These are phyloP conservation scores for Backusella liffmaniae DNA, from an alignment of 192 early-diverging fungal species.

Conservation along the genomic window DNA sequence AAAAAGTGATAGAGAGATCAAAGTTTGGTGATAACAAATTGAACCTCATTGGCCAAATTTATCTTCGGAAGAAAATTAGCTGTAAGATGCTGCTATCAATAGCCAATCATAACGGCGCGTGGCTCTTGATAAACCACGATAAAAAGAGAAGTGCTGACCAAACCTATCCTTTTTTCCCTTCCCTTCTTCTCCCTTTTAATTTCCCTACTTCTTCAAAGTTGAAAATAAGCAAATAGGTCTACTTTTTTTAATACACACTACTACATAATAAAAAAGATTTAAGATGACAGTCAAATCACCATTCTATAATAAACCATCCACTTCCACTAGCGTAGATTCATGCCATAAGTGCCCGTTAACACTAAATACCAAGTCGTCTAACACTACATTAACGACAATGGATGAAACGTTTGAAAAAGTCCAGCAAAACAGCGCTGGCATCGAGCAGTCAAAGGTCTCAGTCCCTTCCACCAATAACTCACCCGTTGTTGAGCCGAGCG, in stretches of 20 bases:
- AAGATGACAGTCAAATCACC: conserved; percentile 34
- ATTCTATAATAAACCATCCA: conserved; percentile 41
- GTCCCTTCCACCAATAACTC: conserved; percentile 31
- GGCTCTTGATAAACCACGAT: neutral
- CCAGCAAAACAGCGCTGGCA: conserved; percentile 25
- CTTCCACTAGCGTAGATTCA: conserved; percentile 37
- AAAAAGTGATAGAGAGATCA: conserved; percentile 2
- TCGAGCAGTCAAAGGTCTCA: conserved; percentile 24
- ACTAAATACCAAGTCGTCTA: neutral
- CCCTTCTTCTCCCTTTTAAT: neutral
- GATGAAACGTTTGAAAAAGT: conserved; percentile 22
- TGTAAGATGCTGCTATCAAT: conserved; percentile 6
- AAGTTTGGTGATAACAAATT: neutral
- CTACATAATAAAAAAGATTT: neutral
- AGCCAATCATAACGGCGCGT: neutral
- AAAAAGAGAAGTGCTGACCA: neutral
- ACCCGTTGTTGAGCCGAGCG: conserved; percentile 33
- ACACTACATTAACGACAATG: neutral
- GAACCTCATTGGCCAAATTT: conserved; percentile 1
- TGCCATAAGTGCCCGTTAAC: conserved; percentile 36
- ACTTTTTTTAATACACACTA: neutral
- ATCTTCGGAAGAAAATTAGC: conserved; percentile 3
- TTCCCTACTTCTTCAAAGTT: neutral
- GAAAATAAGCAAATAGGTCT: neutral
- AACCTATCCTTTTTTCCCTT: neutral